A percentile compares a stretch with the other conserved stretches of the same genome.
These are phyloP conservation scores for Penicillium cataractarum DNA, from an alignment of 495 filamentous ascomycete species.

Conservation along the genomic window DNA sequence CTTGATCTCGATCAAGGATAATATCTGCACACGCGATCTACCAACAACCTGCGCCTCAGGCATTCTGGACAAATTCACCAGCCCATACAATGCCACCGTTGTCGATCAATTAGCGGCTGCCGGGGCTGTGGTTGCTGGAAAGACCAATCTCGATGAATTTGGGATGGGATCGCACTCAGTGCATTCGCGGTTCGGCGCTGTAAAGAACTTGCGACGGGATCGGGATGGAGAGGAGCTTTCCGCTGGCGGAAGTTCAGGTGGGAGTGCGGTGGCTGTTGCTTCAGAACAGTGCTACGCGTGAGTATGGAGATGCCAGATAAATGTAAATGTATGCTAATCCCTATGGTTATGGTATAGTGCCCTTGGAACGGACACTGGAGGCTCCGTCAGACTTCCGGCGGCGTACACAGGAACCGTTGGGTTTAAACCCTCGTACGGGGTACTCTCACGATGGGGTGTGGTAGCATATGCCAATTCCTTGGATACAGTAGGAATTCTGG, in stretches of 20 bases:
- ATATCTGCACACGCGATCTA: conserved; percentile 72
- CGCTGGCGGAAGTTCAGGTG: conserved; percentile 90
- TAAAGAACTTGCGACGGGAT: conserved; percentile 48
- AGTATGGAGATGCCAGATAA: conserved; percentile 20
- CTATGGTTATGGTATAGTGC: conserved; percentile 49
- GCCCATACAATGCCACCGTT: conserved; percentile 86
- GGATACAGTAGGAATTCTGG: conserved; percentile 89
- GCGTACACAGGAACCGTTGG: conserved; percentile 87
- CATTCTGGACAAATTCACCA: conserved; percentile 69
- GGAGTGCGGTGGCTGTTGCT: conserved; percentile 86
- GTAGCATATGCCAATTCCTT: conserved; percentile 94
- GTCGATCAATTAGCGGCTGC: conserved; percentile 64
- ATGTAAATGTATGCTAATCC: background rate
- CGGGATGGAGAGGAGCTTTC: conserved; percentile 53
- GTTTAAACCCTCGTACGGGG: conserved; percentile 91
- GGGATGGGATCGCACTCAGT: conserved; percentile 95
- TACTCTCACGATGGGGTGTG: conserved; percentile 85
- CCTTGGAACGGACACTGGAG: conserved; percentile 93
- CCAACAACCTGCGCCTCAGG: conserved; percentile 81
- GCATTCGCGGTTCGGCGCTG: conserved; percentile 71
- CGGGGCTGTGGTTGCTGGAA: conserved; percentile 70
- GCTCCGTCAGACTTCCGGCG: conserved; percentile 88
- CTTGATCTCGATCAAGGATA: conserved; percentile 85
- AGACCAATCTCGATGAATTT: conserved; percentile 96
- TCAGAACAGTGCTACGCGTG: conserved; percentile 68